Evolutionary conservation across 352 stramenopile genomes (phyloP).

Genomic region (Bremia lactucae): DNA sequence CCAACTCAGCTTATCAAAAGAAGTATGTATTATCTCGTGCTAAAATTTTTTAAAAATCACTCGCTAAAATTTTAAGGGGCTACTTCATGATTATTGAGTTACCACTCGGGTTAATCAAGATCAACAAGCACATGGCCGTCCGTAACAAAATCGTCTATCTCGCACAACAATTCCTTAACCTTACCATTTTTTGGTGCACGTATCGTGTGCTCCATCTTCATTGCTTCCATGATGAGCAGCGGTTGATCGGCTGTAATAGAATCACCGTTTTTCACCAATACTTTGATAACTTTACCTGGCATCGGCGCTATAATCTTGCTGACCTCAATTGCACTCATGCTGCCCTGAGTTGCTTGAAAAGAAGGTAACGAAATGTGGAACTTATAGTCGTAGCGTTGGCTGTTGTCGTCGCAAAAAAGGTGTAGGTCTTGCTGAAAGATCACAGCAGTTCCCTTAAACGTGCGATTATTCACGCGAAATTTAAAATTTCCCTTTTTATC

Average conservation of each 20-base stretch:
- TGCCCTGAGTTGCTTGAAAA: conserved; percentile 24
- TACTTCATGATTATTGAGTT: too few relatives aligned
- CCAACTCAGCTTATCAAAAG: too few relatives aligned
- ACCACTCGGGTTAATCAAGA: too few relatives aligned
- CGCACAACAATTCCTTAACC: conserved; percentile 60
- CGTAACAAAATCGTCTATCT: conserved; percentile 64
- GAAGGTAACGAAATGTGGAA: conserved; percentile 63
- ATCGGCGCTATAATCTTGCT: conserved; percentile 86
- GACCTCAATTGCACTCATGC: conserved; percentile 11
- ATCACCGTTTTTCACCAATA: conserved; percentile 84
- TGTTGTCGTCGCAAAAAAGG: conserved; percentile 68
- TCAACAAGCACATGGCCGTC: conserved; percentile 68
- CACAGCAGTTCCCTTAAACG: conserved; percentile 54
- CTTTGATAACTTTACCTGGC: conserved; percentile 90
- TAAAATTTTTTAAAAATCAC: too few relatives aligned
- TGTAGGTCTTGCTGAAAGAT: conserved; percentile 59
- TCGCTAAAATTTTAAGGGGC: too few relatives aligned
- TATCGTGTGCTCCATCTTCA: conserved; percentile 95
- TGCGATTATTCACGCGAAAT: conserved; percentile 51
- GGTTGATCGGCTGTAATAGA: conserved; percentile 80
- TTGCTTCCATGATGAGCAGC: conserved; percentile 93
- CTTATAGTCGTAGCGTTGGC: conserved; percentile 71
- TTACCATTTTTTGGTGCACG: conserved; percentile 58
- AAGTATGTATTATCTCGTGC: too few relatives aligned
- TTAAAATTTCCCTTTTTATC: conserved; percentile 46